Base-by-base conservation (phyloP, 345 rosid genomes). In the Brassica rapa region DNA sequence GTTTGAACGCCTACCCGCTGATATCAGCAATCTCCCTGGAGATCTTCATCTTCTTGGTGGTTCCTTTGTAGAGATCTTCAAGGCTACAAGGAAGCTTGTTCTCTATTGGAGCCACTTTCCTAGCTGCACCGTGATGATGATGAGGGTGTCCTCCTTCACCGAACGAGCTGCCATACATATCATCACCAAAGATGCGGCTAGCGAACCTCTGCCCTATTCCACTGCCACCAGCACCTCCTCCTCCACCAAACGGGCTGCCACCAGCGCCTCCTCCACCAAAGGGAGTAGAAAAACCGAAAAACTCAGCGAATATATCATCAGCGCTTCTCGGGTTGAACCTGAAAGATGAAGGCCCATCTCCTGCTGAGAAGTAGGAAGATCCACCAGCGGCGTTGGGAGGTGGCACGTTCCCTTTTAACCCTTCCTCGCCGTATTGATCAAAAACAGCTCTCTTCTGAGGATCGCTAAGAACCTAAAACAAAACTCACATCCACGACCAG, bases 371-470 rank as follows among this genome's bases (percentile, higher is more conserved):
- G 89, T 87, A 90, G 6, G 93, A 86, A 19, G 91, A 84, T 80
- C 93, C 91, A 67, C 62, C 73, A 29, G 8, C 86, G 1, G 89
- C 88, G 64, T 78, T 84, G 0, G 93, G 91, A 15, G 97, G 90
- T 35, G 97, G 96, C 57, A 89, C 87, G 70, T 85, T 88, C 6
- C 92, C 95, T 74, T 90, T 90, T 4, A 92, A 84, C 39, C 91
- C 93, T 78, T 90, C 93, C 75, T 90, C 95, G 2, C 95, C 97
- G 10, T 87, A 90, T 49, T 87, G 97, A 76, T 92, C 95, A 24
- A 86, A 92, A 0, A 90, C 62, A 0, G 88, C 92, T 84, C 92
- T 89, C 83, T 90, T 90, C 53, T 90, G 90, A 59, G 97, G 83
- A 84, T 92, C 97, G 68, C 93, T 92, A 32, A 92, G 82, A 67